These are phyloP conservation scores for Takashimella koratensis DNA, from an alignment of 1,284 basidiomycete genomes.

Conservation along the genomic window DNA sequence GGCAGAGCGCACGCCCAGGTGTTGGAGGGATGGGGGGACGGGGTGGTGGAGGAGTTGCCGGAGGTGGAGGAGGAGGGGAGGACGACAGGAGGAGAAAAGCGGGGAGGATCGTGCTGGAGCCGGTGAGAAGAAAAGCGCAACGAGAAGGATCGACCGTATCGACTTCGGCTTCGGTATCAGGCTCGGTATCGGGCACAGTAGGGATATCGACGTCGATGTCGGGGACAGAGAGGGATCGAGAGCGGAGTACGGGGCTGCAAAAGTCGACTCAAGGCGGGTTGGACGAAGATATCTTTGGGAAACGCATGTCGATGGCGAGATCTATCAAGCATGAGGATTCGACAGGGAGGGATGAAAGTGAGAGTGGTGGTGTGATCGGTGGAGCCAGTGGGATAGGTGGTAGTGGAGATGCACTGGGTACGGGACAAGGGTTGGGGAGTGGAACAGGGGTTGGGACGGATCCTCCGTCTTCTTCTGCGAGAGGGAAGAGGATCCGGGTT, in stretches of 20 bases:
- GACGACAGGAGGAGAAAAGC: conserved; percentile 22
- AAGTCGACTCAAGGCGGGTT: too few relatives aligned
- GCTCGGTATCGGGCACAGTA: not conserved
- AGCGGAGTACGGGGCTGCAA: too few relatives aligned
- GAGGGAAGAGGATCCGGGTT: conserved; percentile 15
- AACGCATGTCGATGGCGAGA: conserved; percentile 3
- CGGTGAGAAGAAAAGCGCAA: not conserved
- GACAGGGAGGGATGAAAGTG: too few relatives aligned
- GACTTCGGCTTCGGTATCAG: not conserved
- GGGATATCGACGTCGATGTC: too few relatives aligned
- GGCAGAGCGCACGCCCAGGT: not conserved
- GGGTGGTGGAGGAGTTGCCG: not conserved
- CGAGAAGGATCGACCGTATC: not conserved
- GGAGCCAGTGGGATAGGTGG: not conserved
- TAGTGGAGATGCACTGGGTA: not conserved
- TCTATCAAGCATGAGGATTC: too few relatives aligned
- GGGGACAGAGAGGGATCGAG: too few relatives aligned
- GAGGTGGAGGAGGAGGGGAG: conserved; percentile 12
- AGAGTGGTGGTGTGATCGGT: too few relatives aligned
- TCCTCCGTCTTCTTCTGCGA: conserved; percentile 5
- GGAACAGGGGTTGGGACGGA: too few relatives aligned
- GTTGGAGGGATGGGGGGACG: conserved; percentile 2
- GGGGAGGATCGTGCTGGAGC: conserved; percentile 26
- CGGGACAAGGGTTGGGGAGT: not conserved
- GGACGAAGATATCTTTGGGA: conserved; percentile 44